Evolutionary conservation across 805 yeast genomes (phyloP), one percentile per base, ranked within the genome.

Genomic region (Kazachstania kunashirensis): DNA sequence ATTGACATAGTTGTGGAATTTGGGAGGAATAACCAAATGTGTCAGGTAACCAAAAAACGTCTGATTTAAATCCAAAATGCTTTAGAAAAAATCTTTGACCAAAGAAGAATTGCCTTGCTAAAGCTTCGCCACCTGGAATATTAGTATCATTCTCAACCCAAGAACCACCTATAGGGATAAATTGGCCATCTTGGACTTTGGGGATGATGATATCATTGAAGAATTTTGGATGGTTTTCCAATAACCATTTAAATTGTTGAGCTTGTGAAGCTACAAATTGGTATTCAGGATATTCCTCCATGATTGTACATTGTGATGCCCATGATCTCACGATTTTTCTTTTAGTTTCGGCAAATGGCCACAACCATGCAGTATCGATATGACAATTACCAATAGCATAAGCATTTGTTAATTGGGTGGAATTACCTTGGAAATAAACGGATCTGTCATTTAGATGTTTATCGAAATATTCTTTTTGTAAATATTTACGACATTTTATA

Each of bases 61-160:
- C 72, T 11, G 89, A 75, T 37, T 80, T 73, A 24, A 65, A 48
- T 3, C 95, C 95, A 63, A 89, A 92, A 50, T 86, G 73, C 41
- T 77, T 71, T 52, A 77, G 68, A 52, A 83, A 84, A 58, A 79
- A 86, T 36, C 92, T 66, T 63, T 89, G 98, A 14, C 98, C 98
- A 41, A 83, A 73, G 37, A 88, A 65, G 50, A 88, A 84, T 54
- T 89, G 98, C 46, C 98, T 73, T 5, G 78, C 77, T 38, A 89
- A 65, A 0, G 95, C 80, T 60, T 89, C 98, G 30, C 97, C 96
- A 43, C 74, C 67, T n/a, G 98, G 98, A 63, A 89, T 68, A 60
- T 89, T 89, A 9, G 97, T 89, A 57, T 89, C 98, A 57, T 85
- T 80, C 61, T 89, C 98, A 29, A 92, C 97, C 97, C 97, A 89